phyloP scores from a whole-genome alignment of 257 asterid genomes.

The Jaltomata sinuosa region DNA sequence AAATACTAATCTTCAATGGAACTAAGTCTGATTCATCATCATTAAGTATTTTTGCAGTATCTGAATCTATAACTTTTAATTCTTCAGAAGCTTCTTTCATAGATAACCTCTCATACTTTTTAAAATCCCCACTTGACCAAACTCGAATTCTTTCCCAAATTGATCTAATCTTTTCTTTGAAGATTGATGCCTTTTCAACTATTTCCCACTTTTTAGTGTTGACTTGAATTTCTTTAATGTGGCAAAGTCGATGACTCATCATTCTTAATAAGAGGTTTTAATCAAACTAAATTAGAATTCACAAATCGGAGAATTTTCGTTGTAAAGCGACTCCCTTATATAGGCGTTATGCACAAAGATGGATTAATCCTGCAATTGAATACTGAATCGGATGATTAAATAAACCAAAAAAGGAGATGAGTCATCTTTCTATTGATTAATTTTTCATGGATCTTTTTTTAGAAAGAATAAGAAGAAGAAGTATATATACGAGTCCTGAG shows the following conservation, averaged over 20 bases:
- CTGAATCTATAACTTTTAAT: neutral
- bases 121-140: conserved; percentile 41
- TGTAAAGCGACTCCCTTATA: neutral
- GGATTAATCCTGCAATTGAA: neutral
- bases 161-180: conserved; percentile 36
- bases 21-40: conserved; percentile 71
- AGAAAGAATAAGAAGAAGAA: conserved; percentile 9
- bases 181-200: conserved; percentile 29
- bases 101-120: conserved; percentile 18
- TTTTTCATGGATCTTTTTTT: conserved; percentile 16
- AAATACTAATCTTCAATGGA: conserved; percentile 63
- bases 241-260: conserved; percentile 17
- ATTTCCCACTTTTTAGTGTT: conserved; percentile 49
- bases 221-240: conserved; percentile 36
- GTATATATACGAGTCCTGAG: neutral
- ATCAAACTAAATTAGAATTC: neutral
- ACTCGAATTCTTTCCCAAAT: conserved; percentile 46
- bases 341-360: neutral
- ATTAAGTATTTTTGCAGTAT: conserved; percentile 13
- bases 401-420: neutral
- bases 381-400: neutral
- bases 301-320: neutral
- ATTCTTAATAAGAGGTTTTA: neutral
- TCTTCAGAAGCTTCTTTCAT: neutral
- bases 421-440: conserved; percentile 10